A percentile compares a stretch with the other conserved stretches of the same genome.
Evolutionary conservation across 2,329 filamentous ascomycete genomes (phyloP).

Genomic region (Colletotrichum melonis): DNA sequence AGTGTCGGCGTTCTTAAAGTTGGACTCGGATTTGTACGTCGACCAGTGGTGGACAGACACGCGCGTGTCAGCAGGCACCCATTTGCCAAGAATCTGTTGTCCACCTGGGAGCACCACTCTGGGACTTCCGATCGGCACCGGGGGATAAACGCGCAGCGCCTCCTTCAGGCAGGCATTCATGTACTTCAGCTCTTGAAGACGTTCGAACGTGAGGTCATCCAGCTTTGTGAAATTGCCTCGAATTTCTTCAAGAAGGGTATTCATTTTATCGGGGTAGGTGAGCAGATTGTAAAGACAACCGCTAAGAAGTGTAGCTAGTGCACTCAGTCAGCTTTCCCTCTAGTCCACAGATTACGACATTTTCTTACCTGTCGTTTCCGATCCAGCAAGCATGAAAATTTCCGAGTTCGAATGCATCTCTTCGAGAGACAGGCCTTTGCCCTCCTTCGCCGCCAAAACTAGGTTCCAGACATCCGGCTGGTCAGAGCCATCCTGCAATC

Average conservation of each 20-base stretch:
- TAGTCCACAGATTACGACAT: too few relatives aligned
- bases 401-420: constrained; percentile 35
- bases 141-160: constrained; percentile 53
- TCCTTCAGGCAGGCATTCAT: constrained; percentile 55
- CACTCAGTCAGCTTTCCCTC: constrained; percentile 38
- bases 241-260: constrained; percentile 50
- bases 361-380: constrained; percentile 44
- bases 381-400: constrained; percentile 44
- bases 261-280: constrained; percentile 43
- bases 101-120: constrained; percentile 47
- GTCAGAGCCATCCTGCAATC: constrained; percentile 40
- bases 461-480: constrained; percentile 43
- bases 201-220: constrained; percentile 49
- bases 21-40: constrained; percentile 52
- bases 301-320: constrained; percentile 45
- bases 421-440: constrained; percentile 25
- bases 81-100: constrained; percentile 43
- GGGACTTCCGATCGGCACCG: constrained; percentile 39
- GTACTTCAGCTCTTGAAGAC: constrained; percentile 47
- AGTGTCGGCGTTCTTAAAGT: constrained; percentile 54
- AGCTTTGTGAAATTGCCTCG: constrained; percentile 45
- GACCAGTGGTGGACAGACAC: constrained; percentile 53
- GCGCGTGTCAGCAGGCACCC: constrained; percentile 45
- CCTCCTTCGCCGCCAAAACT: constrained; percentile 37
- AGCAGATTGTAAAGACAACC: constrained; percentile 43